phyloP scores from a whole-genome alignment of 495 filamentous ascomycete species.

The Penicillium soppii region DNA sequence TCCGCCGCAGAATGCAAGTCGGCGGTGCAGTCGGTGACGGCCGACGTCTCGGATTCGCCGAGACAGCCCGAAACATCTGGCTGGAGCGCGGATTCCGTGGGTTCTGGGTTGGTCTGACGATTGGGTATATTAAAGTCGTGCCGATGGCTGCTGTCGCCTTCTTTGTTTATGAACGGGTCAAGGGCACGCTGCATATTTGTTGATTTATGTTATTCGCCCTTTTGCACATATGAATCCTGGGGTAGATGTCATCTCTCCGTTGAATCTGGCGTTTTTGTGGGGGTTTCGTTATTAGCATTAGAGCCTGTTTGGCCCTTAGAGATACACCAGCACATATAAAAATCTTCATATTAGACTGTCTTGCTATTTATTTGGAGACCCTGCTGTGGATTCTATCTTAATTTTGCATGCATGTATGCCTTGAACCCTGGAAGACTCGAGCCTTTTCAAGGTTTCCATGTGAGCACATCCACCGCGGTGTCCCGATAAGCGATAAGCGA shows the following conservation, averaged over 20 bases:
- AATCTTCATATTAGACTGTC: no score
- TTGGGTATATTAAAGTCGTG: slow-evolving; percentile 92
- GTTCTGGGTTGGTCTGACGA: slow-evolving; percentile 90
- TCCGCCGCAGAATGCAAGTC: slow-evolving; percentile 92
- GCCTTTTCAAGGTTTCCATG: no score
- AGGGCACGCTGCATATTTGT: slow-evolving; percentile 65
- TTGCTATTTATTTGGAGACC: no score
- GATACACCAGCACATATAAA: slow-evolving; percentile 15
- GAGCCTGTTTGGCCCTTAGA: slow-evolving; percentile 8
- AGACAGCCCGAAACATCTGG: slow-evolving; percentile 74
- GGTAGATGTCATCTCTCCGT: slow-evolving; percentile 4
- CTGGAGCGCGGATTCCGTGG: slow-evolving; percentile 73
- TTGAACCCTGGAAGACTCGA: no score
- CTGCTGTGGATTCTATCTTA: no score
- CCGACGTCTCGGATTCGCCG: slow-evolving; percentile 68
- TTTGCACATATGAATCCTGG: slow-evolving; percentile 7
- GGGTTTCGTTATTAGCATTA: slow-evolving; percentile 12
- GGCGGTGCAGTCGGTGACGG: slow-evolving; percentile 91
- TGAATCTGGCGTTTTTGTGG: slow-evolving; percentile 17
- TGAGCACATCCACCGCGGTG: background rate
- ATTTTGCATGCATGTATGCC: no score
- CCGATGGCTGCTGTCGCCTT: slow-evolving; percentile 83
- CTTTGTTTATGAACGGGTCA: slow-evolving; percentile 79
- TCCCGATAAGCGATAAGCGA: no score
- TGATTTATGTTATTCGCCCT: slow-evolving; percentile 32